Evolutionary conservation across 2,329 filamentous ascomycete genomes (phyloP).

Genomic region (Dryadomyces quercus-mongolicae): DNA sequence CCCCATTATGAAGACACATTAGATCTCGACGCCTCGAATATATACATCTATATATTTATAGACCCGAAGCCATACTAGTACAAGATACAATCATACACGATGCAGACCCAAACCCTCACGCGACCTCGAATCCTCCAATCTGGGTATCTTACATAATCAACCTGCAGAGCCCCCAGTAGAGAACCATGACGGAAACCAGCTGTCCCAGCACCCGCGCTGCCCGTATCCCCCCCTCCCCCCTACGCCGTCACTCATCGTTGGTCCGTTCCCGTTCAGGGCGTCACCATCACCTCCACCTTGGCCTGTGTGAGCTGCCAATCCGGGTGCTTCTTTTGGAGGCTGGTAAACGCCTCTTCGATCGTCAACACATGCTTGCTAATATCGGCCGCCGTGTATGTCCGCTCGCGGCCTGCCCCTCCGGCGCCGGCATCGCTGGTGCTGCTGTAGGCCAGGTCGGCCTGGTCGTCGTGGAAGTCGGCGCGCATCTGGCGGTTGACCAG

Average conservation of each 20-base stretch:
- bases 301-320: conserved; percentile 9
- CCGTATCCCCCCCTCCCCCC: no score
- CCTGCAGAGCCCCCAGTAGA: not conserved
- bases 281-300: not conserved
- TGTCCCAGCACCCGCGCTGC: no score
- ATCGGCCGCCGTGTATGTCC: conserved; percentile 11
- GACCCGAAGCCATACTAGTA: not conserved
- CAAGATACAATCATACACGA: not conserved
- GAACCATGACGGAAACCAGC: not conserved
- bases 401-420: not conserved
- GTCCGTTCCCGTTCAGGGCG: not conserved
- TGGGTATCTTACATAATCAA: not conserved
- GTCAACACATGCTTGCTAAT: conserved; percentile 12
- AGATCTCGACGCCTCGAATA: not conserved
- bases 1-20: conserved; percentile 1
- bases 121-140: not conserved
- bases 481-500: conserved; percentile 15
- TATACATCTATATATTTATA: not conserved
- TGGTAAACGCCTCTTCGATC: conserved; percentile 7
- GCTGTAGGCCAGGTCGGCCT: conserved; percentile 7
- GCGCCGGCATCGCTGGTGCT: not conserved
- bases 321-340: conserved; percentile 13
- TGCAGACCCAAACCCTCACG: no score
- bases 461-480: conserved; percentile 10
- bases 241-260: not conserved